phyloP scores from a whole-genome alignment of 2,329 filamentous ascomycete species.

The Pseudogymnoascus sp. region DNA sequence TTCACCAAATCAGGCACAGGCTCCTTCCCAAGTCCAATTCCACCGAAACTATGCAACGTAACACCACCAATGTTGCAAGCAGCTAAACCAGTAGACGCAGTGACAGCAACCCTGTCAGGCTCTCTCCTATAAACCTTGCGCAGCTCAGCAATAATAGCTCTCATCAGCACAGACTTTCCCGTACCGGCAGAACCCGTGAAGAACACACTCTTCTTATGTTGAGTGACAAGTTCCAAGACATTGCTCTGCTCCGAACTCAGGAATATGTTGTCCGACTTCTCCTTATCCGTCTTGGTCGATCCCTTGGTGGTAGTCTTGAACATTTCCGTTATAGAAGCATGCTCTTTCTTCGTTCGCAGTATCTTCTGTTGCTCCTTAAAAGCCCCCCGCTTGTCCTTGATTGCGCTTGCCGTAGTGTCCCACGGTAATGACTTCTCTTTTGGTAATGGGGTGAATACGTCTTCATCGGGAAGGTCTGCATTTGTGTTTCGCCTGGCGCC shows the following conservation, averaged over 20 bases:
- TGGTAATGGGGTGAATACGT: background rate
- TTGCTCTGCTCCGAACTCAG: constrained; percentile 81
- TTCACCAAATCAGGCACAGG: constrained; percentile 70
- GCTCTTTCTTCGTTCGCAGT: constrained; percentile 32
- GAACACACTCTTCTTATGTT: constrained; percentile 81
- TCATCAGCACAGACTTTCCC: constrained; percentile 92
- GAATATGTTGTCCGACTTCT: constrained; percentile 44
- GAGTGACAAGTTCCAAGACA: constrained; percentile 73
- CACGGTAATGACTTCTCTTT: constrained; percentile 44
- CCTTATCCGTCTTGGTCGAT: constrained; percentile 38
- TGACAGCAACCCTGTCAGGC: constrained; percentile 80
- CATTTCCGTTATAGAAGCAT: constrained; percentile 22
- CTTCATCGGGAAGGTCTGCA: background rate
- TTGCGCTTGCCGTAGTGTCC: constrained; percentile 65
- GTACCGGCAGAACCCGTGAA: constrained; percentile 96
- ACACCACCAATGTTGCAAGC: constrained; percentile 96
- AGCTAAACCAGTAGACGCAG: constrained; percentile 89
- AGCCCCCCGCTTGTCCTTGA: constrained; percentile 71
- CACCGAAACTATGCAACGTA: constrained; percentile 90
- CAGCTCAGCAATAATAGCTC: constrained; percentile 77
- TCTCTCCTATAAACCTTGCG: constrained; percentile 69
- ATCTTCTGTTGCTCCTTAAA: constrained; percentile 55
- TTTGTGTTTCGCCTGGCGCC: background rate
- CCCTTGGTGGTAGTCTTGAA: background rate
- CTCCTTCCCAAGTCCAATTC: constrained; percentile 92